Evolutionary conservation across 441 rosid genomes (phyloP).

Genomic region (Euphorbia celastroides): DNA sequence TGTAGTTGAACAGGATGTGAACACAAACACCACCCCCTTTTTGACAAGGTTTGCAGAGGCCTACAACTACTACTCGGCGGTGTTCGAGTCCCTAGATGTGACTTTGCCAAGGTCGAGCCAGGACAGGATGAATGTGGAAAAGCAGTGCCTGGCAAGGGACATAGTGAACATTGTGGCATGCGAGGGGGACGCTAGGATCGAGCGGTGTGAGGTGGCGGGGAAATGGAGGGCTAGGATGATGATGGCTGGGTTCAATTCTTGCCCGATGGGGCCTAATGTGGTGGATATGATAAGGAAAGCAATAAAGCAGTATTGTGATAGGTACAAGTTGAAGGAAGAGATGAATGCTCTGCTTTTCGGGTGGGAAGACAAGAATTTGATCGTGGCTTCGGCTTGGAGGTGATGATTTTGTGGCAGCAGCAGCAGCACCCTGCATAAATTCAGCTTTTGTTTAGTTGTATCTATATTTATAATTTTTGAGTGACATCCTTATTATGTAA

Average conservation of each 20-base stretch:
- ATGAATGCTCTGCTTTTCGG: slow-evolving; percentile 72
- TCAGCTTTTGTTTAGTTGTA: slow-evolving; percentile 14
- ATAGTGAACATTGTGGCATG: slow-evolving; percentile 92
- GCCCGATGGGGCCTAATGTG: slow-evolving; percentile 53
- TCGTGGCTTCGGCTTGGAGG: slow-evolving; percentile 94
- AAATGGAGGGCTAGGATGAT: slow-evolving; percentile 97
- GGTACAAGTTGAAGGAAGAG: slow-evolving; percentile 63
- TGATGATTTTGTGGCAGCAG: slow-evolving; percentile 20
- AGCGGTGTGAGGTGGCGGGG: slow-evolving; percentile 86
- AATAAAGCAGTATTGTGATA: slow-evolving; percentile 60
- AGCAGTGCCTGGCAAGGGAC: slow-evolving; percentile 94
- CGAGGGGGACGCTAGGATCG: slow-evolving; percentile 94
- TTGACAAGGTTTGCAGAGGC: slow-evolving; percentile 75
- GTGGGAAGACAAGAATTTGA: slow-evolving; percentile 90
- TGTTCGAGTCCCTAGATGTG: slow-evolving; percentile 82
- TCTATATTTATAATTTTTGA: slow-evolving; percentile 23
- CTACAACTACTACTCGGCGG: slow-evolving; percentile 88
- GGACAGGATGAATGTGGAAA: slow-evolving; percentile 94
- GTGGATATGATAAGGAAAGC: slow-evolving; percentile 40
- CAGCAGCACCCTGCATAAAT: slow-evolving; percentile 5
- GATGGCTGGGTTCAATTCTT: slow-evolving; percentile 83
- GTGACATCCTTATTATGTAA: slow-evolving; percentile 17
- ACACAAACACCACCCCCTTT: slow-evolving; percentile 91
- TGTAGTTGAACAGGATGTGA: slow-evolving; percentile 89
- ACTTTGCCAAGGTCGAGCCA: slow-evolving; percentile 95